phyloP scores from a whole-genome alignment of 2,329 filamentous ascomycete genomes.

The Verticillium longisporum region DNA sequence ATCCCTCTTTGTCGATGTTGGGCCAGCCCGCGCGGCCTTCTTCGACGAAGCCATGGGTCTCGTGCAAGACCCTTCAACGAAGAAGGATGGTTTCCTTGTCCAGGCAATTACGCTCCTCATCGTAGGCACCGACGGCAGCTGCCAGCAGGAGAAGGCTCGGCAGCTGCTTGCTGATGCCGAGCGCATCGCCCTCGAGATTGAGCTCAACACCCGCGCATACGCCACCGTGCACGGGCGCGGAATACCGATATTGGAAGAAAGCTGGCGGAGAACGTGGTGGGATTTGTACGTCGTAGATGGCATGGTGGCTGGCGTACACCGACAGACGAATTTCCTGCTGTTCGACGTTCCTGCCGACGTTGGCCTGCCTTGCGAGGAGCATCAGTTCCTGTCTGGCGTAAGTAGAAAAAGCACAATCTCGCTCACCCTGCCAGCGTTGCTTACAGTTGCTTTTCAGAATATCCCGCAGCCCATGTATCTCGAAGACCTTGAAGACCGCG shows the following conservation, averaged over 20 bases:
- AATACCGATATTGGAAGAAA: constrained; percentile 68
- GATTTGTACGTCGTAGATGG: constrained; percentile 73
- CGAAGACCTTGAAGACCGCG: constrained; percentile 66
- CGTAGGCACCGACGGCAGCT: constrained; percentile 71
- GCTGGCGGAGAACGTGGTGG: constrained; percentile 89
- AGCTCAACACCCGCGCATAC: constrained; percentile 65
- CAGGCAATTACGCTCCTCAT: constrained; percentile 74
- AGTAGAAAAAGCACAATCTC: constrained; percentile 18
- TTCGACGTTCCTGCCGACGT: constrained; percentile 63
- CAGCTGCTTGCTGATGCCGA: constrained; percentile 63
- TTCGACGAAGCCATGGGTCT: constrained; percentile 52
- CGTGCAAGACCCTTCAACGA: constrained; percentile 36
- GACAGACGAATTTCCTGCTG: constrained; percentile 62
- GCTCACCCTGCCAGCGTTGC: neutral
- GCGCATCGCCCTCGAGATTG: constrained; percentile 66
- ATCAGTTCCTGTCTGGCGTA: constrained; percentile 58
- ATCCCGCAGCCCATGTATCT: constrained; percentile 56
- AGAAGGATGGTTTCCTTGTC: constrained; percentile 56
- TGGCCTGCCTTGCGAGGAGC: constrained; percentile 74
- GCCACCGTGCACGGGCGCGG: constrained; percentile 57
- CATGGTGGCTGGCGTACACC: constrained; percentile 75
- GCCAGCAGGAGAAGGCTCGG: constrained; percentile 62
- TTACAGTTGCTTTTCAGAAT: constrained; percentile 30
- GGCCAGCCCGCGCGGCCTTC: constrained; percentile 37
- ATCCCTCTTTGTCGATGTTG: constrained; percentile 46